A percentile compares a stretch with the other conserved stretches of the same genome.
These are phyloP conservation scores for Leccinum cinnamomeum DNA, from an alignment of 1,284 basidiomycete genomes.

Conservation along the genomic window DNA sequence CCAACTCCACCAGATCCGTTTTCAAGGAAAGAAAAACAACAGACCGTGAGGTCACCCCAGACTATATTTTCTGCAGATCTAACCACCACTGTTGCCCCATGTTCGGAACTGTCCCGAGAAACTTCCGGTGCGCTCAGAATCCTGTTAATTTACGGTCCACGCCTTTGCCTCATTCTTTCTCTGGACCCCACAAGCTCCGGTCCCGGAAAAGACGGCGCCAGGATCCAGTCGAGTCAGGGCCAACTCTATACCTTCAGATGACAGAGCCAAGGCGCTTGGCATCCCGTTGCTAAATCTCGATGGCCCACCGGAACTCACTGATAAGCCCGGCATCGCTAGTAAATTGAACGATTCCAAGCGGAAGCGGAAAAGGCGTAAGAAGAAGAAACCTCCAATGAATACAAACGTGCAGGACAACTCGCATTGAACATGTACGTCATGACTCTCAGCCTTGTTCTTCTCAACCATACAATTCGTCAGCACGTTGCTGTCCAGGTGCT, in stretches of 20 bases:
- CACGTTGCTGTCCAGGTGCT: conserved; percentile 2
- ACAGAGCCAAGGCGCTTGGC: conserved; percentile 19
- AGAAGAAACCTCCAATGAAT: conserved; percentile 44
- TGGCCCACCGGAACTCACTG: conserved; percentile 43
- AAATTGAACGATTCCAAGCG: conserved; percentile 37
- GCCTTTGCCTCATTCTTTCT: conserved; percentile 16
- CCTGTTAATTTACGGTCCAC: conserved; percentile 5
- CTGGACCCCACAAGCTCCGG: conserved; percentile 17
- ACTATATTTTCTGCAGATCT: conserved; percentile 5
- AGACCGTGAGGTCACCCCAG: conserved; percentile 8
- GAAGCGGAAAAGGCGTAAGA: conserved; percentile 56
- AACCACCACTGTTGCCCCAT: neutral
- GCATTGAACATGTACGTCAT: conserved; percentile 24
- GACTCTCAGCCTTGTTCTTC: neutral
- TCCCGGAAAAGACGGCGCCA: conserved; percentile 9
- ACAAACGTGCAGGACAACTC: conserved; percentile 16
- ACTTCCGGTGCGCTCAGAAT: conserved; percentile 21
- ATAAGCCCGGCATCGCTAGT: conserved; percentile 35
- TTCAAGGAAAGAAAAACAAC: conserved; percentile 8
- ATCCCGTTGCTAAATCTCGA: conserved; percentile 56
- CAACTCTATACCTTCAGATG: conserved; percentile 7
- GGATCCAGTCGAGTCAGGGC: conserved; percentile 7
- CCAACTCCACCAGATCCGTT: conserved; percentile 5
- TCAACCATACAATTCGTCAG: neutral
- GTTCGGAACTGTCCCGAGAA: conserved; percentile 10